Evolutionary conservation across 495 filamentous ascomycete genomes (phyloP).

Genomic region (Xylaria flabelliformis): DNA sequence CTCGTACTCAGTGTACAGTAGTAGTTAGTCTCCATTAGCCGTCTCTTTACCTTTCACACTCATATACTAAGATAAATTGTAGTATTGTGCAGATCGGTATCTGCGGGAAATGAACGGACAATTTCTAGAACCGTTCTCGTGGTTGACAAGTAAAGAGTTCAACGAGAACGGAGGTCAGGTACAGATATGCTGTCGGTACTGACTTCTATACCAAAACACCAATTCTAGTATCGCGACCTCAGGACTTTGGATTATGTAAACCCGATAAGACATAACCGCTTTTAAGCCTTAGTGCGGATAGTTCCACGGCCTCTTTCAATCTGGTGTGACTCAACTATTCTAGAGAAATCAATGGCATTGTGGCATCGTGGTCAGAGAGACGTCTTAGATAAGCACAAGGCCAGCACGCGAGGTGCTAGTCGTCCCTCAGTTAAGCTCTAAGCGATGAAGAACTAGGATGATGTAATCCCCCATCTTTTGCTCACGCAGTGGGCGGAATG

Average conservation of each 20-base stretch:
- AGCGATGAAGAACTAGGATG: background rate
- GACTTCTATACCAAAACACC: no score
- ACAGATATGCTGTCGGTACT: no score
- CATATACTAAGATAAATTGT: background rate
- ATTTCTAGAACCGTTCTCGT: no score
- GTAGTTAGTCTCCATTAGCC: background rate
- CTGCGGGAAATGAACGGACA: background rate
- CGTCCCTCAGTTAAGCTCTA: background rate
- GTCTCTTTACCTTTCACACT: no score
- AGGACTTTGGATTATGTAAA: constrained; percentile 1
- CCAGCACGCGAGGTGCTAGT: background rate
- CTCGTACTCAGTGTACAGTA: background rate
- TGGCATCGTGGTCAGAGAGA: background rate
- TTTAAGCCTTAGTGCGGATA: background rate
- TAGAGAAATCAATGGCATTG: background rate
- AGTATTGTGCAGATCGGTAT: background rate
- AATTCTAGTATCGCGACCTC: no score
- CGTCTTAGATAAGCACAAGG: background rate
- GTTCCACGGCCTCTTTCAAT: background rate
- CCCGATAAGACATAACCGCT: background rate
- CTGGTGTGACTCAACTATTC: background rate
- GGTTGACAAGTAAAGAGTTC: no score
- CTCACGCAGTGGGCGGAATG: background rate
- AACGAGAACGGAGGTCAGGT: no score
- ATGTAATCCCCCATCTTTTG: background rate